A percentile compares a stretch with the other conserved stretches of the same genome.
phyloP scores from a whole-genome alignment of 441 rosid species.

The Melastoma candidum region DNA sequence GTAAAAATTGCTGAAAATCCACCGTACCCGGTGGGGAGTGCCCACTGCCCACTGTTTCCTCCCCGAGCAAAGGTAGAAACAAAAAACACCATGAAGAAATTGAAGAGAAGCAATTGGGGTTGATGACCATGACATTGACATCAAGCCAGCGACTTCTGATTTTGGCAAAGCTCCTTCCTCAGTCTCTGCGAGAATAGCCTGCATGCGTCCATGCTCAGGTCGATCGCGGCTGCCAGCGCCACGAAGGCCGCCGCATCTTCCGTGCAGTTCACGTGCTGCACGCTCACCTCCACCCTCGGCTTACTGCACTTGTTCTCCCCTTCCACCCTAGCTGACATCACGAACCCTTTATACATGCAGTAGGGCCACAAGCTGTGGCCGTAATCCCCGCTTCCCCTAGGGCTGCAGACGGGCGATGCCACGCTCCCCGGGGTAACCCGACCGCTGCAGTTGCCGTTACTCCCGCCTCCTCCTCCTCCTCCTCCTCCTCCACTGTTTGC shows the following conservation, averaged over 20 bases:
- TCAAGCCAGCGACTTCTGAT: constrained; percentile 35
- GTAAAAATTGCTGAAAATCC: constrained; percentile 2
- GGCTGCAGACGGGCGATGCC: constrained; percentile 58
- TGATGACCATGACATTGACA: no score
- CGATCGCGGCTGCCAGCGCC: constrained; percentile 78
- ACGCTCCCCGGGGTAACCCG: constrained; percentile 19
- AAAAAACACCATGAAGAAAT: not conserved
- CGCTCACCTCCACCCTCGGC: constrained; percentile 74
- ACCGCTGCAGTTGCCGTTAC: constrained; percentile 9
- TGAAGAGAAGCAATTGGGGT: not conserved
- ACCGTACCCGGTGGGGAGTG: not conserved
- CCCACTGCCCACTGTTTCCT: not conserved
- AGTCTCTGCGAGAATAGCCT: constrained; percentile 77
- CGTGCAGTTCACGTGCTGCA: constrained; percentile 79
- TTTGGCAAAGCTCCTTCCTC: constrained; percentile 66
- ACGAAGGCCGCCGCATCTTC: constrained; percentile 91
- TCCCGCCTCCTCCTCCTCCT: not conserved
- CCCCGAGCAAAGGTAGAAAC: not conserved
- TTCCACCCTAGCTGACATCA: constrained; percentile 74
- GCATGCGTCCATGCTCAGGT: constrained; percentile 90
- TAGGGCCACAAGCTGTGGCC: constrained; percentile 68
- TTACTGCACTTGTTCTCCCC: constrained; percentile 80
- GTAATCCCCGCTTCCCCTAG: constrained; percentile 66
- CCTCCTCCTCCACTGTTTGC: not conserved
- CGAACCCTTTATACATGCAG: constrained; percentile 56